Base-by-base conservation (phyloP, 495 filamentous ascomycete species). In the Xylaria castorea region DNA sequence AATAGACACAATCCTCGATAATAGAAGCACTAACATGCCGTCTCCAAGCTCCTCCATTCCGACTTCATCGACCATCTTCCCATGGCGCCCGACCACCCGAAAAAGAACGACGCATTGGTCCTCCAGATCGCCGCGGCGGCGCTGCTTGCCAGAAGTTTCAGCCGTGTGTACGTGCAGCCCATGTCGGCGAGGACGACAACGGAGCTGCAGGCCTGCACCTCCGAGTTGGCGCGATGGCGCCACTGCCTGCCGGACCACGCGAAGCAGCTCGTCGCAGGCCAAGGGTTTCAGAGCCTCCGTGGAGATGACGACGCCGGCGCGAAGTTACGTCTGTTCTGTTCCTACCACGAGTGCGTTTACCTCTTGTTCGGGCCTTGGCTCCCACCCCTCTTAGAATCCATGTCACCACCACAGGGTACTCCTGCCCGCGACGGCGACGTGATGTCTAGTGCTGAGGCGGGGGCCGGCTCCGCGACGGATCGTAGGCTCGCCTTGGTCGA, bases 41-140 rank as follows among this genome's bases (percentile, higher is more conserved):
- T 40, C 18, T 25, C n/a, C 38, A 64, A 64, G 61, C 30, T 64
- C 4, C 61, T 64, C 38, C 61, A 64, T 44, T 16, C 61, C n/a
- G 61, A 64, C 61, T 64, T 64, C 61, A 64, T 64, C 38, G 61
- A 64, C n/a, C 61, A 64, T 46, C 61, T 64, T 64, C 38, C 61
- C 22, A 44, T 22, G 22, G 8, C 34, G 22, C 61, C 38, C 5
- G 38, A 46, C 38, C 38, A 64, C 22, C 36, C 22, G 12, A 38
- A 64, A 30, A 30, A 62, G 11, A 34, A 64, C 20, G 61, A 64
- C 38, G 38, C n/a, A 25, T 64, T 64, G 11, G 12, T 30, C 38
- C 20, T 64, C 22, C 36, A 64, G 36, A 11, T 64, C 22, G 38
- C 61, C n/a, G 61, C 36, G 38, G 25, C 61, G 36, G 8, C 5